phyloP scores from a whole-genome alignment of 2,329 filamentous ascomycete species.

The Diaporthe longicolla region DNA sequence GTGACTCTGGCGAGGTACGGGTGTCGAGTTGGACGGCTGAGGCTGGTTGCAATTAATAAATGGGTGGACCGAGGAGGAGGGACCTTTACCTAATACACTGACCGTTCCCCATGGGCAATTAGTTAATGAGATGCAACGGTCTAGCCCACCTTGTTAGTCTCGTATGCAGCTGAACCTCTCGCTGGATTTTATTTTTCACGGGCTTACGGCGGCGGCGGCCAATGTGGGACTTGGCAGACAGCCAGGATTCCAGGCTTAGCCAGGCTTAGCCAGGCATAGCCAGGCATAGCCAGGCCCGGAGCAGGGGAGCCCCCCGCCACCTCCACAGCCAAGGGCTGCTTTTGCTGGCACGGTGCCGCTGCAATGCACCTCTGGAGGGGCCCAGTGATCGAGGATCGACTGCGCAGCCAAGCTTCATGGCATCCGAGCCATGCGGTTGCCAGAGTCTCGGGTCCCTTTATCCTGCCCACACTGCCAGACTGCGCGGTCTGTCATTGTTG shows the following conservation, averaged over 20 bases:
- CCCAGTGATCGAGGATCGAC: constrained; percentile 34
- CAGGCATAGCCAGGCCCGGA: background rate
- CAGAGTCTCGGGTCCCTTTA: constrained; percentile 32
- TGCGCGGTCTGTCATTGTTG: background rate
- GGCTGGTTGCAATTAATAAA: background rate
- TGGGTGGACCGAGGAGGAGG: background rate
- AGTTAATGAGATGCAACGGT: background rate
- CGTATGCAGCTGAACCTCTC: background rate
- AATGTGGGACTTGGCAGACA: constrained; percentile 10
- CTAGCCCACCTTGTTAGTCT: constrained; percentile 17
- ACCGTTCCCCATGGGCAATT: background rate
- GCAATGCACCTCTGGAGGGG: constrained; percentile 20
- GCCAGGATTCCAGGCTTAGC: background rate
- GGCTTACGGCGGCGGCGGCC: constrained; percentile 23
- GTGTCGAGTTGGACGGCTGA: background rate
- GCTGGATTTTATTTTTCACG: background rate
- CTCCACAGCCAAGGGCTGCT: constrained; percentile 20
- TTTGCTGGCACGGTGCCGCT: constrained; percentile 23
- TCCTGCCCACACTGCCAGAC: background rate
- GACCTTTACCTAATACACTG: background rate
- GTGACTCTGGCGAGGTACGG: no score
- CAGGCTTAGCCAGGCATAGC: no score
- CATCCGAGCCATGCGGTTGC: constrained; percentile 22
- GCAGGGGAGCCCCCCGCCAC: constrained; percentile 25
- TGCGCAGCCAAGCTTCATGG: constrained; percentile 27